Base-by-base conservation (phyloP, 352 stramenopile species). In the Globisporangium ultimum region DNA sequence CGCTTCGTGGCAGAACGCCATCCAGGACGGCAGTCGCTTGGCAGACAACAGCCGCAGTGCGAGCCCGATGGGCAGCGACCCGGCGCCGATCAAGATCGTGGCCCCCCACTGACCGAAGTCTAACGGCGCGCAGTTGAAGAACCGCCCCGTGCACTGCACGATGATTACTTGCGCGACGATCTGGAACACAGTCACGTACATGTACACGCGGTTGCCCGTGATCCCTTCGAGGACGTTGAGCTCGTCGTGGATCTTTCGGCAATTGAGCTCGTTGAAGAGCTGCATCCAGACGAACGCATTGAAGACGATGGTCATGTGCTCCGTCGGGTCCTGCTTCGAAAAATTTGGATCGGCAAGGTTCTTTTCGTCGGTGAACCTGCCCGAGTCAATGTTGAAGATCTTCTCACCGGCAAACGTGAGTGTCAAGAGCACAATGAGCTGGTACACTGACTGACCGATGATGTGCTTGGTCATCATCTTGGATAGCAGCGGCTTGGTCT, bases 281-380 rank as follows among this genome's bases (percentile, higher is more conserved):
- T 98, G 95, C 63, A 97, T 89, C 76, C 98, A 98, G 24, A 99
- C 96, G 68, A 99, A 99, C 14, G 93, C 91, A 71, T 99, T 99
- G 82, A 99, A 99, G 49, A 99, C 64, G 56, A 98, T 78, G 2
- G 96, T 98, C 77, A 97, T 98, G 78, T 99, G 97, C 58, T 89
- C 59, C 1, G 71, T 94, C 15, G 89, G 91, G 4, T 82, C 58
- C 12, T 77, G 22, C 28, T 77, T 66, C 8, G 68, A 13, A n/a
- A n/a, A n/a, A n/a, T n/a, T n/a, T n/a, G n/a, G n/a, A n/a, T n/a
- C n/a, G n/a, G n/a, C n/a, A n/a, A n/a, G n/a, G n/a, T n/a, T n/a
- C n/a, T n/a, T n/a, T n/a, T n/a, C n/a, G 58, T 84, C 86, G 0
- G 58, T 53, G 34, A 60, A 76, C 3, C 80, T 72, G 9, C 81